Conservation (phyloP, 345 rosid genomes). For the Populus pruinosa region DNA sequence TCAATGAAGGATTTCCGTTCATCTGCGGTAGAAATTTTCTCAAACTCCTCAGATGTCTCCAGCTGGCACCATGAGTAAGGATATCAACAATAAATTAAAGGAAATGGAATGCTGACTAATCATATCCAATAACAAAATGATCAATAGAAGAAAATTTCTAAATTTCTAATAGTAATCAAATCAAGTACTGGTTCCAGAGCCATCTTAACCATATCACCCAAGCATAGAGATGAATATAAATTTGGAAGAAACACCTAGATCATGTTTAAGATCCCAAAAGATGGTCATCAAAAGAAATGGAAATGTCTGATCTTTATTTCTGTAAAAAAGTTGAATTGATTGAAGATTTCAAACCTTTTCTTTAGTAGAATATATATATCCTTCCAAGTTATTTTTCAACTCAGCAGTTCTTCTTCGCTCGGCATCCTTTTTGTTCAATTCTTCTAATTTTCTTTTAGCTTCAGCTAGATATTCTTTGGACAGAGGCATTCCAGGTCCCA, state of each 20-base stretch:
- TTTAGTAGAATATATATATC: constrained; percentile 89
- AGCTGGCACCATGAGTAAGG: constrained; percentile 47
- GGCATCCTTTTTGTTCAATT: constrained; percentile 74
- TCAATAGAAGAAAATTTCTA: neutral
- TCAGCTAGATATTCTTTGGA: constrained; percentile 62
- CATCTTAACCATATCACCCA: neutral
- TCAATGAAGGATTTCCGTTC: constrained; percentile 74
- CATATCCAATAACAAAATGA: neutral
- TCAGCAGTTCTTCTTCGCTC: constrained; percentile 95
- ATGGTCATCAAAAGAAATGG: neutral
- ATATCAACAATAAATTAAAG: constrained; percentile 5
- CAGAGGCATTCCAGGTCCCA: constrained; percentile 74
- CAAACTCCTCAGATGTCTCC: constrained; percentile 63
- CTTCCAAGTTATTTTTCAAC: constrained; percentile 87
- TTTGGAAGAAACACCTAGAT: no score
- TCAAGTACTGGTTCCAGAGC: neutral
- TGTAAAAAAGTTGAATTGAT: neutral
- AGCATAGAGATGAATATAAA: no score
- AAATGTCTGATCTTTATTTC: neutral
- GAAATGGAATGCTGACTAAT: neutral
- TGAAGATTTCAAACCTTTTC: constrained; percentile 56
- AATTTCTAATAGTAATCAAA: neutral
- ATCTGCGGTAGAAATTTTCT: constrained; percentile 64
- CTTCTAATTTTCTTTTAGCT: constrained; percentile 72
- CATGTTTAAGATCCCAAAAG: neutral